phyloP scores from a whole-genome alignment of 768 basidiomycete species.

The Leccinellum albellum region DNA sequence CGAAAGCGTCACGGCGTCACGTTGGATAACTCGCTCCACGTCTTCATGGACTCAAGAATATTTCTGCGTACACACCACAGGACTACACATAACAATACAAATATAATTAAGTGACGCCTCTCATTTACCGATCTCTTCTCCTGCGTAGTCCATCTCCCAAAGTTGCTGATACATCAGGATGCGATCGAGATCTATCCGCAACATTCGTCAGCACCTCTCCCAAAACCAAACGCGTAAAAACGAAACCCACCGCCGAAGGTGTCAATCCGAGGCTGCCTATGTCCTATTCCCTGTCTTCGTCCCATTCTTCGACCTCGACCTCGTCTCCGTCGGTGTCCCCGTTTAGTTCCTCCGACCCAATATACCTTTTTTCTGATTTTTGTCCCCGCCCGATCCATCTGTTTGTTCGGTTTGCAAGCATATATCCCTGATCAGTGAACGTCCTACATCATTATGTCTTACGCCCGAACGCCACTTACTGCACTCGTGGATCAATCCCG shows the following conservation, averaged over 20 bases:
- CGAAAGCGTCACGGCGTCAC: no score
- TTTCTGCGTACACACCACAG: neutral
- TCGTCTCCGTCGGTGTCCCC: no score
- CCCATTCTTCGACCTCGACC: neutral
- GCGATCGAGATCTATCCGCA: slow-evolving; percentile 51
- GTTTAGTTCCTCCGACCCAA: neutral
- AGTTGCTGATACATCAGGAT: slow-evolving; percentile 15
- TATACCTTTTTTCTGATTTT: neutral
- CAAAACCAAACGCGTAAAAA: neutral
- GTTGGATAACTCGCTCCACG: no score
- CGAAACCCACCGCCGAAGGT: slow-evolving; percentile 63
- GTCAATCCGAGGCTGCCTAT: slow-evolving; percentile 74
- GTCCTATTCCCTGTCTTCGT: neutral
- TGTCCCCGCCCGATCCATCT: slow-evolving; percentile 40
- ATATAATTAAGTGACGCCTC: neutral
- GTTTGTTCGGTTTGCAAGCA: slow-evolving; percentile 56
- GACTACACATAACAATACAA: neutral
- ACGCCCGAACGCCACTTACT: slow-evolving; percentile 40
- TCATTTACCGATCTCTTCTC: no score
- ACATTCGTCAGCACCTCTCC: slow-evolving; percentile 1
- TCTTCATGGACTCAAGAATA: neutral
- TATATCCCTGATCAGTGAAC: slow-evolving; percentile 67
- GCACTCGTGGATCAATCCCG: neutral
- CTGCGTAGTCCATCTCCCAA: neutral
- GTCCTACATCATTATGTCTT: slow-evolving; percentile 61